A percentile compares a stretch with the other conserved stretches of the same genome.
Conservation (phyloP, 495 filamentous ascomycete genomes). For the Daldinia grandis region DNA sequence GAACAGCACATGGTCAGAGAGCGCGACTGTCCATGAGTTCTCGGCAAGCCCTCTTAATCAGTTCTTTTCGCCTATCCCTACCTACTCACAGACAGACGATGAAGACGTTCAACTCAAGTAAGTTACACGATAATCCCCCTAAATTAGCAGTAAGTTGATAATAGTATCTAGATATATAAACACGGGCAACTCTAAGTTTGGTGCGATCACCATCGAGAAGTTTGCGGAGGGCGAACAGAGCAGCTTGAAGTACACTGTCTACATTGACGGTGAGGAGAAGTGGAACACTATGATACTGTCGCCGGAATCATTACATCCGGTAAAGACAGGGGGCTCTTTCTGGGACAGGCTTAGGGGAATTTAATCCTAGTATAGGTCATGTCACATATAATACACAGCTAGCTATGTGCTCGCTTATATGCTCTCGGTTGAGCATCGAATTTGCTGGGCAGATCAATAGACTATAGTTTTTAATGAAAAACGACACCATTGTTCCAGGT, state of each 20-base stretch:
- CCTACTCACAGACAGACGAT: slow-evolving; percentile 78
- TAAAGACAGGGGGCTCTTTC: slow-evolving; percentile 46
- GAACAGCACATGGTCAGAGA: slow-evolving; percentile 62
- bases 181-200: slow-evolving; percentile 89
- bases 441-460: neutral
- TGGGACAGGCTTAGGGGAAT: slow-evolving; percentile 51
- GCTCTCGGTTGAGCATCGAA: slow-evolving; percentile 9
- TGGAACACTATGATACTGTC: slow-evolving; percentile 74
- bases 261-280: slow-evolving; percentile 77
- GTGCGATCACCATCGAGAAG: slow-evolving; percentile 82
- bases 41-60: slow-evolving; percentile 87
- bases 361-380: slow-evolving; percentile 3
- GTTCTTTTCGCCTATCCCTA: slow-evolving; percentile 88
- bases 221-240: slow-evolving; percentile 64
- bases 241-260: slow-evolving; percentile 81
- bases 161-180: slow-evolving; percentile 76
- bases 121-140: slow-evolving; percentile 33
- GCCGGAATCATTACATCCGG: slow-evolving; percentile 47
- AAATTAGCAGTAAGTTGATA: slow-evolving; percentile 13
- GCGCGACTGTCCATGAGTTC: slow-evolving; percentile 81
- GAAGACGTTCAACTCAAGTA: slow-evolving; percentile 84
- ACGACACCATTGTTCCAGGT: neutral
- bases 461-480: neutral
- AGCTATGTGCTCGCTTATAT: neutral
- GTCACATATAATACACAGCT: slow-evolving; percentile 14